Percentiles rank a stretch among this genome's conserved stretches.
Conservation (phyloP, 805 yeast species). For the Saccharomycopsis fibuligera region DNA sequence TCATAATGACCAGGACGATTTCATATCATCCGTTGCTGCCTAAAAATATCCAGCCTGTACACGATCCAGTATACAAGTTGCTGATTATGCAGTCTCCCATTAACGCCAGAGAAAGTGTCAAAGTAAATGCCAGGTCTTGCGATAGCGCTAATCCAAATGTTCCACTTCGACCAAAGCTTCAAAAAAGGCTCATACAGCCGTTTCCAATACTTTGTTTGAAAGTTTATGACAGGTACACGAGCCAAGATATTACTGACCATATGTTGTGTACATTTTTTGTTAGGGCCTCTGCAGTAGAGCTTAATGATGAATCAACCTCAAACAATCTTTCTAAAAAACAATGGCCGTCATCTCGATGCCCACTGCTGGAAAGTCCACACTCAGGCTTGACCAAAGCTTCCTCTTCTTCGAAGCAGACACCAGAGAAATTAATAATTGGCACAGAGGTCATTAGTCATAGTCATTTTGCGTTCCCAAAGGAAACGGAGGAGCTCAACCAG, state of each 20-base stretch:
- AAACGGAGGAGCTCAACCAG: too few species aligned
- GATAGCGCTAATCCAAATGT: background rate
- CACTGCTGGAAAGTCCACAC: background rate
- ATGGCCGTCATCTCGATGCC: background rate
- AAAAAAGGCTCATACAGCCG: slow-evolving; percentile 4
- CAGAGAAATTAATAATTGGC: background rate
- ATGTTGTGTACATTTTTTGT: slow-evolving; percentile 6
- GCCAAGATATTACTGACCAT: slow-evolving; percentile 4
- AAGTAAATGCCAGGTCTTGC: background rate
- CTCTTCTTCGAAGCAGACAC: too few species aligned
- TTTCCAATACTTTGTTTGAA: slow-evolving; percentile 6
- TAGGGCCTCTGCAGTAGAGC: background rate
- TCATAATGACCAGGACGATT: background rate
- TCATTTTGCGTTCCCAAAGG: background rate
- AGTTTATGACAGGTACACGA: background rate
- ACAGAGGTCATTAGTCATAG: background rate
- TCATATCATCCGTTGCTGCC: background rate
- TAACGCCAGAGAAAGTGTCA: background rate
- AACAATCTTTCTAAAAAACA: background rate
- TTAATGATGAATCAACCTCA: background rate
- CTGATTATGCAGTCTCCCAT: slow-evolving; percentile 1
- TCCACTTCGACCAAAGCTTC: too few species aligned
- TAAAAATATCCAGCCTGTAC: background rate
- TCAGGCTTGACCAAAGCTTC: too few species aligned
- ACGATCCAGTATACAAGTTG: background rate